Evolutionary conservation across 164 flowering plant species (phyloP), one percentile per base, ranked within the genome.

Genomic region (Vitis riparia): DNA sequence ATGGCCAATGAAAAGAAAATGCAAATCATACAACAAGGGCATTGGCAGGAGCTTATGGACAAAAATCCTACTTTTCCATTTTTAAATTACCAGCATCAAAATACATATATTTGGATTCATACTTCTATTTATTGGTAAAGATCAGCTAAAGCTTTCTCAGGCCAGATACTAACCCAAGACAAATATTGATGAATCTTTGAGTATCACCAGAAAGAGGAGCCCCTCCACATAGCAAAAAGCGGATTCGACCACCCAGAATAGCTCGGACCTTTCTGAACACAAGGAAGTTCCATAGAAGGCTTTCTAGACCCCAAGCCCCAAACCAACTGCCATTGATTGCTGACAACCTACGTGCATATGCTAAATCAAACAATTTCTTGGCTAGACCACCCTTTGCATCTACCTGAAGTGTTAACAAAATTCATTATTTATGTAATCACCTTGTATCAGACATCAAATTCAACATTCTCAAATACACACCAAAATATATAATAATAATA

Each of bases 201-300:
- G 99, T 93, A 79, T 95, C 97, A 52, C 80, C 88, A 68, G 99
- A 95, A 66, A 95, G 98, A 63, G 99, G 99, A 80, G 99, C 99
- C 37, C 99, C 99, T 30, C 99, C 99, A 69, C 94, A 95, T 59
- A 95, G 90, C 68, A 95, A 55, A 72, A 90, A 95, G 37, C 99
- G 98, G 60, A 91, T 77, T 7, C 82, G 91, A 51, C 99, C 98
- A 67, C 99, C 99, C 55, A 95, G 70, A 80, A 93, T 68, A 61
- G 97, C 98, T 59, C 76, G 83, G 55, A 95, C 85, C 78, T 95
- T 93, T 75, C 81, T 80, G 75, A 95, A 95, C 72, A 95, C 93
- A 62, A 95, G 76, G 72, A 93, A 70, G 76, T 86, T 74, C 97
- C 98, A 95, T 0, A 95, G 72, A 70, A 80, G 57, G 76, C 75